A percentile compares a stretch with the other conserved stretches of the same genome.
phyloP scores from a whole-genome alignment of 495 filamentous ascomycete species.

The Collariella sp. region DNA sequence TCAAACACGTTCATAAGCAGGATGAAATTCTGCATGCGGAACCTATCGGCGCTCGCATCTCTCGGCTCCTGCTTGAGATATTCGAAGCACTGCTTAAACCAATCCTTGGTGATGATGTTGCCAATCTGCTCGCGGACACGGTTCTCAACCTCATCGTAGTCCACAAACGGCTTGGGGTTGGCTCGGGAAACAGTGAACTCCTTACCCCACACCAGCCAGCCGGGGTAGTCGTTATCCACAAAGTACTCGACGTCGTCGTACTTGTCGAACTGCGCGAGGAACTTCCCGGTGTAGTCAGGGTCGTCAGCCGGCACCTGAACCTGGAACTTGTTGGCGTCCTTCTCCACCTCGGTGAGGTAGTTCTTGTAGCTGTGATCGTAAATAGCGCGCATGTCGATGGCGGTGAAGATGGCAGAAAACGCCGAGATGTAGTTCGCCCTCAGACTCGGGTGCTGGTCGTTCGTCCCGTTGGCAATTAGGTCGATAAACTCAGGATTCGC shows the following conservation, averaged over 20 bases:
- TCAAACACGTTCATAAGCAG: slow-evolving; percentile 84
- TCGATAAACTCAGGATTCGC: slow-evolving; percentile 73
- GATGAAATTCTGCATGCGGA: slow-evolving; percentile 76
- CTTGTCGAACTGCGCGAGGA: slow-evolving; percentile 67
- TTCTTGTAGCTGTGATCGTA: slow-evolving; percentile 77
- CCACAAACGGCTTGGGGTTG: slow-evolving; percentile 56
- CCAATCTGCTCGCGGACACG: slow-evolving; percentile 74
- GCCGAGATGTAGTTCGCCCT: slow-evolving; percentile 71
- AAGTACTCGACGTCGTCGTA: slow-evolving; percentile 72
- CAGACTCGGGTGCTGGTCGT: slow-evolving; percentile 82
- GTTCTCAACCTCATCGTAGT: slow-evolving; percentile 77
- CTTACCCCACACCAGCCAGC: slow-evolving; percentile 95
- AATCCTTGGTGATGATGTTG: slow-evolving; percentile 64
- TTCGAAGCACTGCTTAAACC: slow-evolving; percentile 81
- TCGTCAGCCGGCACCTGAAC: slow-evolving; percentile 64
- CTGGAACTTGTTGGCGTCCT: slow-evolving; percentile 63
- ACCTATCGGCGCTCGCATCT: slow-evolving; percentile 73
- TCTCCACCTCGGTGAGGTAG: slow-evolving; percentile 69
- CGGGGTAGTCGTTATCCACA: slow-evolving; percentile 84
- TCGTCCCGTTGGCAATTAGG: slow-evolving; percentile 72
- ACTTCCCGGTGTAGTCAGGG: slow-evolving; percentile 66
- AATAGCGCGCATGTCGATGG: slow-evolving; percentile 78
- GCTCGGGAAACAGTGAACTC: slow-evolving; percentile 69
- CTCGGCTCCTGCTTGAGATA: slow-evolving; percentile 96
- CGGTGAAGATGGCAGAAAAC: slow-evolving; percentile 68